Evolutionary conservation across 345 rosid species (phyloP).

Genomic region (Pelargonium nanum): DNA sequence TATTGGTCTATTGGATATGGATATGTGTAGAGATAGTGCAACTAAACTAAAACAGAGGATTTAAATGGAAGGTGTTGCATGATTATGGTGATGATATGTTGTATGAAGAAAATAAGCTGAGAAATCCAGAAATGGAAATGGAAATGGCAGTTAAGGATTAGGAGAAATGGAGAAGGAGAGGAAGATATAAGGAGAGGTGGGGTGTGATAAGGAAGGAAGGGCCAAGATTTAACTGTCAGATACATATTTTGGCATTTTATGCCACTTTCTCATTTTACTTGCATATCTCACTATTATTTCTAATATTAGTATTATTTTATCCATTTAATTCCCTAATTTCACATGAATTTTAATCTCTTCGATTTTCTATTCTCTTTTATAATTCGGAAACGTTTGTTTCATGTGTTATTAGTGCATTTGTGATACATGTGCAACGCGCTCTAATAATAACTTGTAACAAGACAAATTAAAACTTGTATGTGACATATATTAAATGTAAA

Average conservation of each 20-base stretch:
- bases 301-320: too few relatives aligned
- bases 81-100: not conserved
- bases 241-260: constrained; percentile 43
- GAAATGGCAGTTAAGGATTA: constrained; percentile 6
- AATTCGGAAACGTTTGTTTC: too few relatives aligned
- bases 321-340: too few relatives aligned
- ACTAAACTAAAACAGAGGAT: too few relatives aligned
- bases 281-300: not conserved
- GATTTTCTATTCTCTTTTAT: too few relatives aligned
- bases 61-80: not conserved
- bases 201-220: constrained; percentile 98
- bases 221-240: constrained; percentile 83
- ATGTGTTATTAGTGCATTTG: too few relatives aligned
- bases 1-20: not conserved
- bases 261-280: constrained; percentile 8
- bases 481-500: too few relatives aligned
- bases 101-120: not conserved
- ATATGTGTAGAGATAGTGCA: too few relatives aligned
- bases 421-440: too few relatives aligned
- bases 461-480: too few relatives aligned
- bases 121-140: constrained; percentile 11
- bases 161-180: constrained; percentile 14
- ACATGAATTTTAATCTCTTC: too few relatives aligned
- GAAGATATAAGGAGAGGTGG: not conserved
- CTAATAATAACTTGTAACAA: too few relatives aligned